A percentile compares a stretch with the other conserved stretches of the same genome.
Conservation (phyloP, 352 stramenopile genomes). For the Saprolegnia parasitica region DNA sequence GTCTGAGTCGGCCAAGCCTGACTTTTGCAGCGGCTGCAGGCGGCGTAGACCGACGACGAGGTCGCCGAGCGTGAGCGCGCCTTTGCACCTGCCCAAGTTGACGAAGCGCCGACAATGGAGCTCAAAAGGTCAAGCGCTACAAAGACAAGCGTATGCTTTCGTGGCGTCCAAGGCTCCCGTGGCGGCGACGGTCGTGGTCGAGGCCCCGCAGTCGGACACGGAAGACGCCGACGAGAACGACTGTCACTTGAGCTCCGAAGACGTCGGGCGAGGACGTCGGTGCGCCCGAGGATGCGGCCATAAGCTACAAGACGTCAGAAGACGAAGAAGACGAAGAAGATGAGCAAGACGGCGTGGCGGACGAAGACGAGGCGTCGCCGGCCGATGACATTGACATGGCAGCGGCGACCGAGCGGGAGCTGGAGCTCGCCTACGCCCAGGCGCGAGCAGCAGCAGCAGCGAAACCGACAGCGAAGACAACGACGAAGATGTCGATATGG, state of each 20-base stretch:
- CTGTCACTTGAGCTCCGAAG: slow-evolving; percentile 12
- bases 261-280: slow-evolving; percentile 16
- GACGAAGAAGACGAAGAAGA: not conserved
- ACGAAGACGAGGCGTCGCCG: slow-evolving; percentile 16
- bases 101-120: slow-evolving; percentile 6
- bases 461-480: slow-evolving; percentile 17
- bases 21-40: slow-evolving; percentile 39
- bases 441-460: slow-evolving; percentile 29
- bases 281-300: not conserved
- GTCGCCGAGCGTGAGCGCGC: not conserved
- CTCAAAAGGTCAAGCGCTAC: slow-evolving; percentile 34
- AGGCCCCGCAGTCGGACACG: not conserved
- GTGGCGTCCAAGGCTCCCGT: not conserved
- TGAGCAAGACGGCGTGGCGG: not conserved
- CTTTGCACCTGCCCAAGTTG: not conserved
- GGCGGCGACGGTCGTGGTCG: not conserved
- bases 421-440: slow-evolving; percentile 27
- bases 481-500: slow-evolving; percentile 14
- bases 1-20: slow-evolving; percentile 50
- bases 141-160: slow-evolving; percentile 27
- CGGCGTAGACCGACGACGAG: slow-evolving; percentile 37
- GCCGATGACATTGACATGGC: slow-evolving; percentile 20
- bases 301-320: not conserved
- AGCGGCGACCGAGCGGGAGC: slow-evolving; percentile 30
- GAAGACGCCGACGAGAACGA: slow-evolving; percentile 24